These are phyloP conservation scores for Borovskyia barvae DNA, from an alignment of 208 protist genomes.

Conservation along the genomic window DNA sequence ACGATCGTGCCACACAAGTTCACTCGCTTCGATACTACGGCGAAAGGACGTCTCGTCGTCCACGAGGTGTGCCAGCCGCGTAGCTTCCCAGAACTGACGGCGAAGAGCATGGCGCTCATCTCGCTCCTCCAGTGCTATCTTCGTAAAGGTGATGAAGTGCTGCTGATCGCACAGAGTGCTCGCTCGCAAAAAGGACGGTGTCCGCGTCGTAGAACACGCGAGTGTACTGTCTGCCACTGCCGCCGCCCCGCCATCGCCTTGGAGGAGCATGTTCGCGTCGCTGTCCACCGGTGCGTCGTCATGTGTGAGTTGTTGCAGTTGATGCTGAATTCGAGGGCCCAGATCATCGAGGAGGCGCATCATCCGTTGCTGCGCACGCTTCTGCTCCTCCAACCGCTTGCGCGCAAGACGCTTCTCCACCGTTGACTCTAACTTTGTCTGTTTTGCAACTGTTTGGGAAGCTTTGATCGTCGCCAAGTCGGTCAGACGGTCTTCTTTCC, in stretches of 20 bases:
- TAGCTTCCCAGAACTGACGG: neutral
- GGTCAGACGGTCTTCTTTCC: slow-evolving; percentile 33
- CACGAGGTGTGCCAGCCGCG: neutral
- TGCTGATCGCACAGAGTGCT: slow-evolving; percentile 18
- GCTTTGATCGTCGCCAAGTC: slow-evolving; percentile 9
- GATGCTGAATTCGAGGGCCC: slow-evolving; percentile 20
- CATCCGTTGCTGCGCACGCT: slow-evolving; percentile 59
- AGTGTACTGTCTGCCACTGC: neutral
- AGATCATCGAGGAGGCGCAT: slow-evolving; percentile 32
- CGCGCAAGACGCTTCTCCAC: slow-evolving; percentile 42
- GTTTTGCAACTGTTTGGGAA: neutral
- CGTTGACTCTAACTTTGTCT: slow-evolving; percentile 18
- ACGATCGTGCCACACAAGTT: neutral
- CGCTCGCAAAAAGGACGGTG: neutral
- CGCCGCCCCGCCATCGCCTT: neutral
- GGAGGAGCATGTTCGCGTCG: neutral
- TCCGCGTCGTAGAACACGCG: neutral
- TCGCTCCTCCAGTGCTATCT: slow-evolving; percentile 23
- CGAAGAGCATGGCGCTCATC: slow-evolving; percentile 8
- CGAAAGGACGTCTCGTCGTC: slow-evolving; percentile 22
- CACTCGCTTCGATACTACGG: neutral
- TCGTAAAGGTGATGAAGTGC: slow-evolving; percentile 12
- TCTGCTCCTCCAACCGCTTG: slow-evolving; percentile 34
- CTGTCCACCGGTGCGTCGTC: neutral
- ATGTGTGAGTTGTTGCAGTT: neutral